These are phyloP conservation scores for Penicillium canariense DNA, from an alignment of 495 filamentous ascomycete species.

Conservation along the genomic window DNA sequence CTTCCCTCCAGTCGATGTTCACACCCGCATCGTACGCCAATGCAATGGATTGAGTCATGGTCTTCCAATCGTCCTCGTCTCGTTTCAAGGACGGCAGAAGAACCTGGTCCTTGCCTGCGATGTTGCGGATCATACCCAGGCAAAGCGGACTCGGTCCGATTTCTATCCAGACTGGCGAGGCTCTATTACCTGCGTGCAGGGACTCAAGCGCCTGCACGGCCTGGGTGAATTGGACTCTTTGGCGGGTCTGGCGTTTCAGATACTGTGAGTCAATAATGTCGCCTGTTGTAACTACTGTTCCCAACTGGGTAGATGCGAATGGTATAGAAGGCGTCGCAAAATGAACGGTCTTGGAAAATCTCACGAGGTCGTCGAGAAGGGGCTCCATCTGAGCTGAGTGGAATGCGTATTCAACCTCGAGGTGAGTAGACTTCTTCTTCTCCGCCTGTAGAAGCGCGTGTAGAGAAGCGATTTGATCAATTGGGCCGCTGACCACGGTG, in stretches of 20 bases:
- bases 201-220: not conserved
- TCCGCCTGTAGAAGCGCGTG: too few relatives aligned
- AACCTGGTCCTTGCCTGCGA: too few relatives aligned
- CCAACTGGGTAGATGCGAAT: not conserved
- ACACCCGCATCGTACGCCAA: not conserved
- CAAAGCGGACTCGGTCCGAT: not conserved
- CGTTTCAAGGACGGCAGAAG: not conserved
- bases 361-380: constrained; percentile 53
- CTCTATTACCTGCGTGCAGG: not conserved
- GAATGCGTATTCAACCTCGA: constrained; percentile 56
- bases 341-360: not conserved
- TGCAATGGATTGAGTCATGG: not conserved
- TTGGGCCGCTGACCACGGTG: not conserved
- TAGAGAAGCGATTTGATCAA: not conserved
- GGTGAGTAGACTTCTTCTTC: not conserved
- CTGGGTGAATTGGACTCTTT: not conserved
- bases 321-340: not conserved
- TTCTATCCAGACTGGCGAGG: not conserved
- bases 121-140: not conserved
- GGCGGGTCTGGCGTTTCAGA: not conserved
- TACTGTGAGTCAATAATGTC: not conserved
- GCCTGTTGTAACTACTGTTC: not conserved
- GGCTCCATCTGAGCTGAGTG: constrained; percentile 69
- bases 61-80: not conserved
- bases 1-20: not conserved